Evolutionary conservation across 257 asterid genomes (phyloP).

Genomic region (Euphrasia confusa): DNA sequence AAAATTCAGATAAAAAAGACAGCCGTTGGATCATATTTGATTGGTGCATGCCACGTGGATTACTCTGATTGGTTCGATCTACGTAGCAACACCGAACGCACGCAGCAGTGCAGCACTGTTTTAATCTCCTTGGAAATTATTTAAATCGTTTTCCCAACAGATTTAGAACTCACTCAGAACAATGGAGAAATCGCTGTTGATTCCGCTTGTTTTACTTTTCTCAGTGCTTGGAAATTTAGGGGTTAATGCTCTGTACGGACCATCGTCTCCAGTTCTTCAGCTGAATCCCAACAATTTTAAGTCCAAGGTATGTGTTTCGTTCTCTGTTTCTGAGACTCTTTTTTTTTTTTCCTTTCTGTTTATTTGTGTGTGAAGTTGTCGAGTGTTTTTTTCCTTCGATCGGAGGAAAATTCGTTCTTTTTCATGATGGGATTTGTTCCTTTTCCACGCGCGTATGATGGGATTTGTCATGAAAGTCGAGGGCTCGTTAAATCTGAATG

Average conservation of each 20-base stretch:
- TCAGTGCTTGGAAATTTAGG: conserved; percentile 33
- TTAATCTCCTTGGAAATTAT: conserved; percentile 16
- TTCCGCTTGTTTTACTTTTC: conserved; percentile 32
- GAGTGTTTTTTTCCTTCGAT: not conserved
- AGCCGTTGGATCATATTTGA: no score
- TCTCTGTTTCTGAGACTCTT: conserved; percentile 3
- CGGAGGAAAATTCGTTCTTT: not conserved
- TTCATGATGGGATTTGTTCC: not conserved
- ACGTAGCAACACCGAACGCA: conserved; percentile 31
- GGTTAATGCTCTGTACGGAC: conserved; percentile 63
- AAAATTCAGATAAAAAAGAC: no score
- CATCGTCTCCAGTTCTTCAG: conserved; percentile 91
- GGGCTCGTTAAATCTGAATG: conserved; percentile 9
- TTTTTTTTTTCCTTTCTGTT: not conserved
- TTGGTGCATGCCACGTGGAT: conserved; percentile 26
- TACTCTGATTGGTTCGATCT: conserved; percentile 25
- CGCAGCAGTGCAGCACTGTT: not conserved
- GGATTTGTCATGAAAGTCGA: not conserved
- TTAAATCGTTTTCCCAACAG: not conserved
- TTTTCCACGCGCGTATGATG: not conserved
- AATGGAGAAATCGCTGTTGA: conserved; percentile 43
- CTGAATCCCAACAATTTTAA: conserved; percentile 81
- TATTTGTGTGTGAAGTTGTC: conserved; percentile 5
- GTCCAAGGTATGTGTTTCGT: conserved; percentile 63
- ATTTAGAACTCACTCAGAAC: not conserved